A percentile compares a stretch with the other conserved stretches of the same genome.
These are phyloP conservation scores for Neonectria punicea DNA, from an alignment of 2,329 filamentous ascomycete genomes.

Conservation along the genomic window DNA sequence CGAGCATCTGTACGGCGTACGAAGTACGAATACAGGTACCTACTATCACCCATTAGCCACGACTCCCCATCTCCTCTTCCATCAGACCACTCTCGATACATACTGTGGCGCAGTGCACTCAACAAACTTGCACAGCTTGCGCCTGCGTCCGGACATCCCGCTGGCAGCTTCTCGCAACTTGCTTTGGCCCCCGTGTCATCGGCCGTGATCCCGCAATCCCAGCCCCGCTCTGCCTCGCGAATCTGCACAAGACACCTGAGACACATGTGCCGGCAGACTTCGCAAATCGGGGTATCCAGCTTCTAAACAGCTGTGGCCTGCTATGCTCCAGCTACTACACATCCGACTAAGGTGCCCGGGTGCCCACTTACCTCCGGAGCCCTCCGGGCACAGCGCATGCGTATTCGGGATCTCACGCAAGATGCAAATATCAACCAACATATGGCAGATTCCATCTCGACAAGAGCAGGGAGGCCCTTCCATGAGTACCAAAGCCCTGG, in stretches of 20 bases:
- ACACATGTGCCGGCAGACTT: too few species aligned
- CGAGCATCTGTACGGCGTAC: not conserved
- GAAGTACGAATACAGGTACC: not conserved
- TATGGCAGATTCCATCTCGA: not conserved
- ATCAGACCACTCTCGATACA: conserved; percentile 3
- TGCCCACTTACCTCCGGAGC: not conserved
- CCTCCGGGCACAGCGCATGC: not conserved
- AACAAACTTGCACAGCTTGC: conserved; percentile 12
- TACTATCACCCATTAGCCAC: conserved; percentile 2
- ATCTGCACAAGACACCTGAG: too few species aligned
- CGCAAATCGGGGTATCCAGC: too few species aligned
- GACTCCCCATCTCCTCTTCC: conserved; percentile 1
- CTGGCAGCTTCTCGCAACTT: not conserved
- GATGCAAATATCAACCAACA: too few species aligned
- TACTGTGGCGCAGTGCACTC: conserved; percentile 19
- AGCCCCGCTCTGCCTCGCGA: not conserved
- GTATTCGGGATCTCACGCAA: not conserved
- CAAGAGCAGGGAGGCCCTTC: not conserved
- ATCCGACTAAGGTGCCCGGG: not conserved
- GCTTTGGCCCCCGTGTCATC: not conserved
- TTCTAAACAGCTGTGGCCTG: too few species aligned
- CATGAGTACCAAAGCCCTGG: not conserved
- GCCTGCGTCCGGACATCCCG: conserved; percentile 17
- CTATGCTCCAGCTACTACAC: not conserved
- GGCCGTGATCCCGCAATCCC: not conserved